Conservation (phyloP, 768 basidiomycete species). For the Calvatia gigantea region DNA sequence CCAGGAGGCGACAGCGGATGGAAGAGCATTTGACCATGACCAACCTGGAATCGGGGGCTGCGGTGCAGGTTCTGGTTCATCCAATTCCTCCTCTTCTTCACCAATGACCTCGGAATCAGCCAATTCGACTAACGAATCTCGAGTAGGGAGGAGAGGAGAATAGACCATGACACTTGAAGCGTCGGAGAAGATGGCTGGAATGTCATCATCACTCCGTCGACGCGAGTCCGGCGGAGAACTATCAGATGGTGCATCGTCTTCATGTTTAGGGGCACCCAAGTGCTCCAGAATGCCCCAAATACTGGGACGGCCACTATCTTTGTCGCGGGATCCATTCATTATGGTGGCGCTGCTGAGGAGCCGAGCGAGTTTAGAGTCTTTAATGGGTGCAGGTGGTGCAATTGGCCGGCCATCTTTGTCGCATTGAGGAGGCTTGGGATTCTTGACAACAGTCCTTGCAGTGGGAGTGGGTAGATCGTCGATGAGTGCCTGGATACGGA, state of each 20-base stretch:
- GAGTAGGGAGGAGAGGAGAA: conserved; percentile 60
- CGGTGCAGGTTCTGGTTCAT: background rate
- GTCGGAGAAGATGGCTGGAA: conserved; percentile 25
- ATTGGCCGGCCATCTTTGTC: background rate
- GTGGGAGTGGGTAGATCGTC: background rate
- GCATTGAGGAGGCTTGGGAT: background rate
- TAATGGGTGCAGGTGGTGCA: background rate
- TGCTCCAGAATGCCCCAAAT: conserved; percentile 6
- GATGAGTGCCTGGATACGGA: conserved; percentile 8
- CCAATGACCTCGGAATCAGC: conserved; percentile 7
- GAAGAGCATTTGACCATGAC: conserved; percentile 1
- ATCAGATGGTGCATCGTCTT: background rate
- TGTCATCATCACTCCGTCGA: background rate
- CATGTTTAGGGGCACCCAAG: background rate
- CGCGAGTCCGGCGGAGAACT: background rate
- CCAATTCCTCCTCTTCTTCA: background rate
- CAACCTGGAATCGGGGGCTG: conserved; percentile 3
- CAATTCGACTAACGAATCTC: conserved; percentile 60
- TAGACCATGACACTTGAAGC: conserved; percentile 61
- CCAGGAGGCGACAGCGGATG: conserved; percentile 4
- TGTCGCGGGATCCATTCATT: conserved; percentile 10
- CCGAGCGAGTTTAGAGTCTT: background rate
- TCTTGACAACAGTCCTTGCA: background rate
- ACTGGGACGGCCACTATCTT: conserved; percentile 1
- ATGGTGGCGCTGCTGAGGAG: conserved; percentile 1